Evolutionary conservation across 257 asterid genomes (phyloP).

Genomic region (Solanum chaucha): DNA sequence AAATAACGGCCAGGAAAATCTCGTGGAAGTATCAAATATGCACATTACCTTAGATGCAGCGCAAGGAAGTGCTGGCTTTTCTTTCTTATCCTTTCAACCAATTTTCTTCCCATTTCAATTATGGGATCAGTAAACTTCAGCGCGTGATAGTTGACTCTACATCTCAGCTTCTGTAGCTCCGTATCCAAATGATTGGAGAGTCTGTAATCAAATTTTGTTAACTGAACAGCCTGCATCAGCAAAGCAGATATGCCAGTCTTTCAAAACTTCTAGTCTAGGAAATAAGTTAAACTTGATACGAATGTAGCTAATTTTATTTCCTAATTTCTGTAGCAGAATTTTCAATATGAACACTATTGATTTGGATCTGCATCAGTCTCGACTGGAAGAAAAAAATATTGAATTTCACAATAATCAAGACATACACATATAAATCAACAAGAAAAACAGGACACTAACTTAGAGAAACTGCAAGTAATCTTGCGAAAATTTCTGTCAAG

Average conservation of each 20-base stretch:
- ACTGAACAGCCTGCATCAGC: constrained; percentile 49
- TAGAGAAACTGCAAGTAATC: not conserved
- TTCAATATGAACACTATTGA: not conserved
- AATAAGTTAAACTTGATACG: not conserved
- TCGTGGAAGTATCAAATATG: not conserved
- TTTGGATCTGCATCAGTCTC: not conserved
- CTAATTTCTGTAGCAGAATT: not conserved
- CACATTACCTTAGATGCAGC: constrained; percentile 52
- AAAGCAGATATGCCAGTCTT: not conserved
- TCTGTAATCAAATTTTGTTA: constrained; percentile 68
- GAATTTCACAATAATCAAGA: not conserved
- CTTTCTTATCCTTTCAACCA: constrained; percentile 48
- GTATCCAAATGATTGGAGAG: constrained; percentile 42
- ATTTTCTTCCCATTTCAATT: constrained; percentile 44
- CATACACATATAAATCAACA: not conserved
- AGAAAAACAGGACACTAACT: not conserved
- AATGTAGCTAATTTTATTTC: not conserved
- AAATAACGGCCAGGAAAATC: not conserved
- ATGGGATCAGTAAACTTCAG: constrained; percentile 57
- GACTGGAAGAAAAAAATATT: not conserved
- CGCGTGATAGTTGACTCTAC: constrained; percentile 67
- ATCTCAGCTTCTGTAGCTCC: constrained; percentile 65
- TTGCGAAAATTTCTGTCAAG: not conserved
- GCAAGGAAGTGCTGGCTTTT: constrained; percentile 52
- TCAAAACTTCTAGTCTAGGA: not conserved